A percentile compares a stretch with the other conserved stretches of the same genome.
Conservation (phyloP, 179 eudicot genomes). For the Sideroxylon spinosum region DNA sequence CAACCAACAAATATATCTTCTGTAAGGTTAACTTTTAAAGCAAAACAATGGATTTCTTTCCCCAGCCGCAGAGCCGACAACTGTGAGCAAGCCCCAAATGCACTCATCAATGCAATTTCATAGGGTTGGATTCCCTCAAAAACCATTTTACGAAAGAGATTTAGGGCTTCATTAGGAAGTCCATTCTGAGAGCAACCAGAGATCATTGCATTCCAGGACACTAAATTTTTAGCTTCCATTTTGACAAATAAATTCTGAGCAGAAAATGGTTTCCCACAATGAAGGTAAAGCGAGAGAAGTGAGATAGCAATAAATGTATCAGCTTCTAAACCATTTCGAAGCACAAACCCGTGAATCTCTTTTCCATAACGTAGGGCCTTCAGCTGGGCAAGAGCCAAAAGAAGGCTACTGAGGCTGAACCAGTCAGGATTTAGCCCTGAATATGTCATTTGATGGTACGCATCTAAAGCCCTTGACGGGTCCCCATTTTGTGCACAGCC, state of each 20-base stretch:
- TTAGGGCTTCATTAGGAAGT: constrained; percentile 45
- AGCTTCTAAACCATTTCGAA: constrained; percentile 41
- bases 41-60: constrained; percentile 55
- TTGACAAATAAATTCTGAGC: constrained; percentile 44
- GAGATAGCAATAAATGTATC: constrained; percentile 46
- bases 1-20: constrained; percentile 39
- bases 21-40: constrained; percentile 41
- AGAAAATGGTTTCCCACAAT: constrained; percentile 32
- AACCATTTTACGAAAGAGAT: constrained; percentile 42
- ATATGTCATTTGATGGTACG: constrained; percentile 40
- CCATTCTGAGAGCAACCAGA: constrained; percentile 57
- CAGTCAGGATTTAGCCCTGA: constrained; percentile 42
- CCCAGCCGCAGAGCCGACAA: constrained; percentile 57
- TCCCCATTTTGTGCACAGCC: constrained; percentile 56
- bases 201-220: constrained; percentile 75
- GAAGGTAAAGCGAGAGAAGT: constrained; percentile 50
- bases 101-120: constrained; percentile 43
- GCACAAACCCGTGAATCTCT: constrained; percentile 53
- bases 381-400: constrained; percentile 45
- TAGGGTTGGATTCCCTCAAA: constrained; percentile 27
- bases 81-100: constrained; percentile 54
- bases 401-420: constrained; percentile 45
- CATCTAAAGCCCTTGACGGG: constrained; percentile 36
- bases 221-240: constrained; percentile 31
- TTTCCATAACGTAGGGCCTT: constrained; percentile 37